Base-by-base conservation (phyloP, 768 basidiomycete genomes). In the Termitomyces sp. region DNA sequence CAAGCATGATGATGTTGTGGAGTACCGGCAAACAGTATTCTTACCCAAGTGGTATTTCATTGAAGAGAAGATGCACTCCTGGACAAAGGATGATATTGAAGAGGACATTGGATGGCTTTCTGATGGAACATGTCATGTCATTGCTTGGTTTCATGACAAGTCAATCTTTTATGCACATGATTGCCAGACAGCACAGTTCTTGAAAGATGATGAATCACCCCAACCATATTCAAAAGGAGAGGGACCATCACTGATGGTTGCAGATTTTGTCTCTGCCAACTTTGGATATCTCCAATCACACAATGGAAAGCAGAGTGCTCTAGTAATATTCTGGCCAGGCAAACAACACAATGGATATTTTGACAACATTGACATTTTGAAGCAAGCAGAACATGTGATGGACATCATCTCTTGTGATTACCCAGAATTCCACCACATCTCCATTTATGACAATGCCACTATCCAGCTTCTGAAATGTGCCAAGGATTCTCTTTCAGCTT, bases 111-210 rank as follows among this genome's bases (percentile, higher is more conserved):
- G 13, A n/a, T 23, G 47, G 15, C 2, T 9, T 16, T 2, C 18
- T 23, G 2, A n/a, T n/a, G n/a, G n/a, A n/a, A n/a, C n/a, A n/a
- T n/a, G n/a, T n/a, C 50, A 16, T 12, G 43, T 64, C 20, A 60
- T 67, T 7, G 49, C 63, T 4, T 67, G 62, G 64, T 60, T 47
- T 38, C 65, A 71, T 54, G 63, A 70, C 54, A 66, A 73, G 56
- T 70, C 68, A n/a, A 72, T 60, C 5, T 74, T 72, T 56, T 71
- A 71, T 61, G 70, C 65, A 35, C 59, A 74, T 61, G 70, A 73
- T 56, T 54, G 63, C 0, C 44, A 57, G 0, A 60, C 60, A 16
- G 29, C 55, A 11, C 27, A 39, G 3, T 74, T 70, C 69, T 52
- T 63, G 10, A 59, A 69, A 29, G 50, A 64, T n/a, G 22, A 42